Evolutionary conservation across 2,329 filamentous ascomycete species (phyloP), one percentile per base, ranked within the genome.

Genomic region (Venturiaceae sp.): DNA sequence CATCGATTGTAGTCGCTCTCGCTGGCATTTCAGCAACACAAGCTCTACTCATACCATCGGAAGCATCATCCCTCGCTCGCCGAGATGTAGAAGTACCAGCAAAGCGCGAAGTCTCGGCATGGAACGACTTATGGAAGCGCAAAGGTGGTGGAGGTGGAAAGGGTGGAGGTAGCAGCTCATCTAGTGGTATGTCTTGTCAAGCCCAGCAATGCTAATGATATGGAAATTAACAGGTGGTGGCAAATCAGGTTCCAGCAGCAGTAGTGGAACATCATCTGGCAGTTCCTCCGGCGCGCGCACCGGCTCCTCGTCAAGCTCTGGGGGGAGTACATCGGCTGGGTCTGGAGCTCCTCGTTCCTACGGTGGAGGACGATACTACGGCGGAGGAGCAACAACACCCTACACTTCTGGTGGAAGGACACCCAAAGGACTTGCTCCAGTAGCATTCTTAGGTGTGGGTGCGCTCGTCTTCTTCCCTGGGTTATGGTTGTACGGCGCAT

Each of bases 331-430:
- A 3, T 76, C 71, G 4, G 71, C 75, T 6, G 85, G 86, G 60
- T 81, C 79, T 55, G 85, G 86, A 16, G 72, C 79, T 1, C 65
- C 74, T 16, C 83, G 82, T 3, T 61, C 66, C 0, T 90, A 80
- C 65, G 85, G 83, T 47, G 83, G 83, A 37, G 84, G 85, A 7
- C 65, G 68, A 55, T 88, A 80, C 69, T 91, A 90, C 66, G 80
- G 81, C 37, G 86, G 86, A 53, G 88, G 88, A 53, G 79, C 83
- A 0, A 61, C 74, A 2, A 67, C 68, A 0, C 86, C 88, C 1
- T 92, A 88, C 71, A 61, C 65, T 2, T 63, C 86, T 2, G 86
- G 85, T 6, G n/a, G 39, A 0, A 60, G 59, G 13, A 77, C 77
- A 1, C 78, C 76, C 0, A 69, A 76, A 3, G 77, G 79, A 3